Conservation (phyloP, 495 filamentous ascomycete genomes). For the Pseudevernia furfuracea region DNA sequence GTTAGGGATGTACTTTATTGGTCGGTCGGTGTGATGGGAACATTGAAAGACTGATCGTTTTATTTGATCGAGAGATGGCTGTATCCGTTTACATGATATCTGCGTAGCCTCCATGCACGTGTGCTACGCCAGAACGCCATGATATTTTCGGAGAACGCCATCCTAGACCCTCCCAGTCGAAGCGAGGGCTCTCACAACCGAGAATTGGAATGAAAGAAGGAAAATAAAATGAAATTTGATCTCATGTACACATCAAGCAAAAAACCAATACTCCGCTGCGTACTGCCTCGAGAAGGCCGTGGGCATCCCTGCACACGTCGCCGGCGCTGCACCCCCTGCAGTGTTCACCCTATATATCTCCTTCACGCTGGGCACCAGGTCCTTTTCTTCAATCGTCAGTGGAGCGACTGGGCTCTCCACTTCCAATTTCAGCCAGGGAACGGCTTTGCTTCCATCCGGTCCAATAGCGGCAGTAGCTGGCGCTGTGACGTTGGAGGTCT, state of each 20-base stretch:
- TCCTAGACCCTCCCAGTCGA: conserved; percentile 9
- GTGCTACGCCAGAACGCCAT: not conserved
- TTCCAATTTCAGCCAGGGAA: conserved; percentile 59
- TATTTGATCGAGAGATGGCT: not conserved
- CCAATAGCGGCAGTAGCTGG: conserved; percentile 50
- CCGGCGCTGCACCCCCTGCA: conserved; percentile 68
- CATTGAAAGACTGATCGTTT: not conserved
- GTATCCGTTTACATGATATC: not conserved
- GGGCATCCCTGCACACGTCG: conserved; percentile 56
- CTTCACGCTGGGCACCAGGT: conserved; percentile 45
- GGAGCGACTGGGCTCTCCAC: conserved; percentile 18
- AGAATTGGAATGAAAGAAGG: not conserved
- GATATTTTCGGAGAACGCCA: not conserved
- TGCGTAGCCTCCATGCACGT: not conserved
- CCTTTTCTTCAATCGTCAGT: conserved; percentile 39
- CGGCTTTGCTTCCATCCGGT: conserved; percentile 51
- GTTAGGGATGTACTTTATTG: not conserved
- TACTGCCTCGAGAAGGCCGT: conserved; percentile 67
- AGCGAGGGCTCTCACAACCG: conserved; percentile 1
- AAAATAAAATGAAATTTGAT: not conserved
- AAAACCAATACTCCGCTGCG: conserved; percentile 65
- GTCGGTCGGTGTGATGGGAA: not conserved
- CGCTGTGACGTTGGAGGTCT: conserved; percentile 47
- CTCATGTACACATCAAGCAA: conserved; percentile 20
- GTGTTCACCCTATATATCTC: conserved; percentile 84